These are phyloP conservation scores for Pichia sp. DNA, from an alignment of 1,139 yeast genomes.

Conservation along the genomic window DNA sequence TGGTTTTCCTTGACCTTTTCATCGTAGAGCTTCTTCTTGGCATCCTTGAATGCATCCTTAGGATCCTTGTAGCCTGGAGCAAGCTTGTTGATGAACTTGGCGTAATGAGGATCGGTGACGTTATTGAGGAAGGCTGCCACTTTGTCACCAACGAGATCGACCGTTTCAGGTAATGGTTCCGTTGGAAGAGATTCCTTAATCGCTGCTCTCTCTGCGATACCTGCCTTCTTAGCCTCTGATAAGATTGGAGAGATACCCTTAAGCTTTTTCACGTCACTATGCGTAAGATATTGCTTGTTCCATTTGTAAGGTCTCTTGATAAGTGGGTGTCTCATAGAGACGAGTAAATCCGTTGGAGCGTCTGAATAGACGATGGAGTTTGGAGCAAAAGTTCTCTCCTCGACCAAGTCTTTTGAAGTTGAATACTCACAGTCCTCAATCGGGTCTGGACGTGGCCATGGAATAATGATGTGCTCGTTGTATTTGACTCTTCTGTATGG, in stretches of 20 bases:
- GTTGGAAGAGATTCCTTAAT: slow-evolving; percentile 40
- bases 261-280: slow-evolving; percentile 54
- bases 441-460: slow-evolving; percentile 84
- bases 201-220: slow-evolving; percentile 49
- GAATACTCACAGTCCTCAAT: slow-evolving; percentile 53
- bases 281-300: slow-evolving; percentile 48
- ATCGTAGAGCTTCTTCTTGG: slow-evolving; percentile 15
- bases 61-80: slow-evolving; percentile 20
- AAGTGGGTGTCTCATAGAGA: slow-evolving; percentile 66
- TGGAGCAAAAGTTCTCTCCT: slow-evolving; percentile 70
- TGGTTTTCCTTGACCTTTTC: slow-evolving; percentile 17
- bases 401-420: slow-evolving; percentile 54
- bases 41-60: slow-evolving; percentile 13
- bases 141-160: slow-evolving; percentile 61
- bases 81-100: slow-evolving; percentile 23
- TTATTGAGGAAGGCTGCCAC: slow-evolving; percentile 50
- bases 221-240: slow-evolving; percentile 55
- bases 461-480: slow-evolving; percentile 56
- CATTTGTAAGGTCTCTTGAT: slow-evolving; percentile 50
- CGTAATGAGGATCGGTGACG: slow-evolving; percentile 25
- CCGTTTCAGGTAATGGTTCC: slow-evolving; percentile 58
- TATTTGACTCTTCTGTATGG: slow-evolving; percentile 76
- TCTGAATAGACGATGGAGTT: slow-evolving; percentile 62
- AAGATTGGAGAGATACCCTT: slow-evolving; percentile 76
- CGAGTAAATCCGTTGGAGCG: slow-evolving; percentile 55